These are phyloP conservation scores for Nadsonia fulvescens DNA, from an alignment of 805 yeast genomes.

Conservation along the genomic window DNA sequence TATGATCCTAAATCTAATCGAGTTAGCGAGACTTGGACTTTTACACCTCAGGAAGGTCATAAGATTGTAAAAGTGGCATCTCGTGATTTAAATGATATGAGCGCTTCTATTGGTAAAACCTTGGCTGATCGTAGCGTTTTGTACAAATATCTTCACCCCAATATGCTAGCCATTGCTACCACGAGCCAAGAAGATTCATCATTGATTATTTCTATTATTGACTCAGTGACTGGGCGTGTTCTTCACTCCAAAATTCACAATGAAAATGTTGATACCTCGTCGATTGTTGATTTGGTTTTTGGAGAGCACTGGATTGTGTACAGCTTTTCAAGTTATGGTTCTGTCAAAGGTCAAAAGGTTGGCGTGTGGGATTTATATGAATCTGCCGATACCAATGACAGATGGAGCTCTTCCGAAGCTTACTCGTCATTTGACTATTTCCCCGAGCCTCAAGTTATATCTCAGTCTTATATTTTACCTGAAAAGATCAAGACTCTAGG, in stretches of 20 bases:
- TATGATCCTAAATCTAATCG: slow-evolving; percentile 7
- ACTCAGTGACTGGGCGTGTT: slow-evolving; percentile 51
- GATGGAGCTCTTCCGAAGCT: slow-evolving; percentile 14
- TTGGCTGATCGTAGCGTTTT: slow-evolving; percentile 54
- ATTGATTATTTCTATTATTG: slow-evolving; percentile 38
- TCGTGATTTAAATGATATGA: slow-evolving; percentile 23
- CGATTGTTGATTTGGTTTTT: slow-evolving; percentile 32
- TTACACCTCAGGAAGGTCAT: slow-evolving; percentile 18
- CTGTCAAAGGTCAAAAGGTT: slow-evolving; percentile 35
- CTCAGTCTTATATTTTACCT: slow-evolving; percentile 36
- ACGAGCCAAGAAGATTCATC: slow-evolving; percentile 13
- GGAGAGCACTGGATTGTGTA: slow-evolving; percentile 79
- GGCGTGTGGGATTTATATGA: slow-evolving; percentile 69
- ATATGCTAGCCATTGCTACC: slow-evolving; percentile 36
- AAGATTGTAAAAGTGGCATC: slow-evolving; percentile 23
- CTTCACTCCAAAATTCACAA: slow-evolving; percentile 28
- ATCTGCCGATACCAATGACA: slow-evolving; percentile 33
- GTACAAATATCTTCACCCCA: slow-evolving; percentile 71
- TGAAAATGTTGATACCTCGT: slow-evolving; percentile 23
- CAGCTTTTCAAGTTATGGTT: slow-evolving; percentile 37
- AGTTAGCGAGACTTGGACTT: slow-evolving; percentile 32
- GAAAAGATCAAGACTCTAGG: slow-evolving; percentile 42
- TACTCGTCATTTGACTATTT: slow-evolving; percentile 22
- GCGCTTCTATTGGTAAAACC: slow-evolving; percentile 49
- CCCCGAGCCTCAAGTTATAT: slow-evolving; percentile 28